Evolutionary conservation across 2,329 filamentous ascomycete species (phyloP), one percentile per base, ranked within the genome.

Genomic region (Lecanicillium sp.): DNA sequence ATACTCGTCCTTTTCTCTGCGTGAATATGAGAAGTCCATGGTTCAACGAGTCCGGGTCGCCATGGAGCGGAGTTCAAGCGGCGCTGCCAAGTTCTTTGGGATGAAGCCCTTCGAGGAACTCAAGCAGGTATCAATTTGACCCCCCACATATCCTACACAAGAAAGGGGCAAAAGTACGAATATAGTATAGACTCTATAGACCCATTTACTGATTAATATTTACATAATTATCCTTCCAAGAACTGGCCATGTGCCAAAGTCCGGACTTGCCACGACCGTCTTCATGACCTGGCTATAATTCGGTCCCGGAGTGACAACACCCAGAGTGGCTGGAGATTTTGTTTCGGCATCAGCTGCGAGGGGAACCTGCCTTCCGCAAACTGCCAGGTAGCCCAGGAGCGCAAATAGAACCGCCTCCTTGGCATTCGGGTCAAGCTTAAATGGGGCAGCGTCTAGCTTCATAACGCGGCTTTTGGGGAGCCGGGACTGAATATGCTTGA

Each of bases 321-420:
- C 68, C 5, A 69, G 53, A 3, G 71, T 61, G 46, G 64, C 64
- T 33, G 60, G 54, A 37, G 56, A 52, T 15, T 59, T 51, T n/a
- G 63, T 66, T 52, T 71, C 66, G 8, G 34, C 17, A 11, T 28
- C 19, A 5, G 10, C 20, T 5, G 42, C 34, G 4, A 44, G 12
- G 9, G 42, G 42, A 7, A 44, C 29, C 11, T 13, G 36, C 9
- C 39, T 7, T 6, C 42, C 42, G 14, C 33, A 33, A 3, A 69
- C 65, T n/a, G 59, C 54, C 19, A 59, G 59, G 20, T 28, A 41
- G 18, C 41, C 42, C 8, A 41, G 29, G 10, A 40, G 20, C 3
- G 70, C 68, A 45, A 72, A 71, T 0, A 63, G 42, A 18, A 49
- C 45, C 35, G 72, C 71, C 49, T 79, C 74, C 51, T 78, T 78